phyloP scores from a whole-genome alignment of 2,329 filamentous ascomycete genomes.

The Exophiala calicioides region DNA sequence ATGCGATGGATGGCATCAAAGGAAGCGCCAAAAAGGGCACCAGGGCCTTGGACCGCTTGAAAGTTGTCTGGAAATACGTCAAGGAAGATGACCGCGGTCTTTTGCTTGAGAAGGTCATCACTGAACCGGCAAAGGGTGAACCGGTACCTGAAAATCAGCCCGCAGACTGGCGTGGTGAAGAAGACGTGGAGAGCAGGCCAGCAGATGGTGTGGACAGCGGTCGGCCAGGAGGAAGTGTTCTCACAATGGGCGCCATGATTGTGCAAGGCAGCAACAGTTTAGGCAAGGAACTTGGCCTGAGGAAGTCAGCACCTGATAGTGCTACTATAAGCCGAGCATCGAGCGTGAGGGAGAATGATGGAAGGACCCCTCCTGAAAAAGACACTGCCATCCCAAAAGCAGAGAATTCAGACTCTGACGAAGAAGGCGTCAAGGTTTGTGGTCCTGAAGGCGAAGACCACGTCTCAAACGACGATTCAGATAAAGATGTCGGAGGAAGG shows the following conservation, averaged over 20 bases:
- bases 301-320: constrained; percentile 65
- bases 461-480: constrained; percentile 9
- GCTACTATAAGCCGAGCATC: constrained; percentile 70
- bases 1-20: constrained; percentile 90
- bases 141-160: constrained; percentile 69
- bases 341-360: constrained; percentile 55
- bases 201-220: constrained; percentile 26
- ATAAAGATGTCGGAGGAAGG: constrained; percentile 12
- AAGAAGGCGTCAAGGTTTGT: constrained; percentile 44
- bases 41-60: constrained; percentile 75
- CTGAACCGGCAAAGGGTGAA: constrained; percentile 66
- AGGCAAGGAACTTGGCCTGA: constrained; percentile 68
- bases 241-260: constrained; percentile 26
- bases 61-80: constrained; percentile 75
- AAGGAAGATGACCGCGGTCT: constrained; percentile 30
- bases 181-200: constrained; percentile 33
- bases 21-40: constrained; percentile 81
- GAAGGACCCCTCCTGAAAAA: constrained; percentile 36
- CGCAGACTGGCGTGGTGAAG: constrained; percentile 73
- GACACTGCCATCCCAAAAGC: constrained; percentile 2
- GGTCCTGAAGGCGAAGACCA: constrained; percentile 23
- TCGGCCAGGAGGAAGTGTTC: constrained; percentile 17
- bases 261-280: constrained; percentile 41
- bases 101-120: constrained; percentile 50
- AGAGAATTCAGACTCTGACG: constrained; percentile 38